phyloP scores from a whole-genome alignment of 129 eudicot genomes.

The Heracleum sosnowskyi region DNA sequence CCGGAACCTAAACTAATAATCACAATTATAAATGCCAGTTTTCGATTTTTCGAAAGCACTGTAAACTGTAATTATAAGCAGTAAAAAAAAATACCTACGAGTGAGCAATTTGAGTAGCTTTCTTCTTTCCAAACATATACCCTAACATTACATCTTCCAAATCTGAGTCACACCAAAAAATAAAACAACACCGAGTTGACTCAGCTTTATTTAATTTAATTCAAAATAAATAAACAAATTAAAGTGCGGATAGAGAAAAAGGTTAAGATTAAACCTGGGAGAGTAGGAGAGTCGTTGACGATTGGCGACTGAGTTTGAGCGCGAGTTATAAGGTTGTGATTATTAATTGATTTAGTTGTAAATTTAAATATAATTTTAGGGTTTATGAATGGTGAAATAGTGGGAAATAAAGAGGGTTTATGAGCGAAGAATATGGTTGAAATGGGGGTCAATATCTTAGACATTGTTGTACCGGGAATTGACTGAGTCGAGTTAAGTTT shows the following conservation, averaged over 20 bases:
- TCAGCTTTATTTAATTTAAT: too few relatives aligned
- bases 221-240: too few relatives aligned
- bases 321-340: background rate
- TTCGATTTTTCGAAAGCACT: background rate
- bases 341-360: background rate
- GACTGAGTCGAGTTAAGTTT: too few relatives aligned
- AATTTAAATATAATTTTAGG: background rate
- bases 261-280: background rate
- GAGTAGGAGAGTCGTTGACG: background rate
- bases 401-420: background rate
- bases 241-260: background rate
- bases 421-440: background rate
- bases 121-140: slow-evolving; percentile 65
- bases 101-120: slow-evolving; percentile 88
- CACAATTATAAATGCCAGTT: background rate
- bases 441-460: background rate
- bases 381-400: background rate
- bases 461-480: background rate
- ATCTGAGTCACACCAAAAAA: slow-evolving; percentile 32
- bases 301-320: background rate
- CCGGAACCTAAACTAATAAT: background rate
- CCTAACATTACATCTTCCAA: slow-evolving; percentile 60
- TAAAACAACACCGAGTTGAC: background rate
- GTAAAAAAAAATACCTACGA: slow-evolving; percentile 50
- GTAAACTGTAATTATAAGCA: background rate